Evolutionary conservation across 371 early-diverging fungal species (phyloP), one percentile per base, ranked within the genome.

Genomic region (Mortierella sp.): DNA sequence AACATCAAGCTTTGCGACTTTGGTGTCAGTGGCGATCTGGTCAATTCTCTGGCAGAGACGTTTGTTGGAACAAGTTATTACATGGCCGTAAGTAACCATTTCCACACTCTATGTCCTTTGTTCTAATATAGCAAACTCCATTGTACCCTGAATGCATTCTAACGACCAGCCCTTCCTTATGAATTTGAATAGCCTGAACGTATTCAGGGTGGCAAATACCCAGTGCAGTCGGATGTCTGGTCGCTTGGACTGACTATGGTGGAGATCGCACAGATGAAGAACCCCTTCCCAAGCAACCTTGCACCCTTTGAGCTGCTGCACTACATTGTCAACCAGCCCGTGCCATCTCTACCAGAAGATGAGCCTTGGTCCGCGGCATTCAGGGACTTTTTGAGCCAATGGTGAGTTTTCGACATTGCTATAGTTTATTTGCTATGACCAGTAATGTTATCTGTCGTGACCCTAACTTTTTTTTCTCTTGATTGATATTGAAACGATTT

Each of bases 1-100:
- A 89, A 96, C 75, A 94, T 99, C 84, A 99, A 99, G 88, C 88
- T 99, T 29, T 97, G 97, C 83, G 99, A 99, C 87, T 96, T 99
- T 83, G 98, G 99, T 51, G 98, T 99, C 24, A 95, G 96, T 32
- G 97, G 97, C 14, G 96, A 98, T 82, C 83, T 97, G 48, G 96
- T 96, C 74, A 95, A 97, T 80, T 96, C 97, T 11, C 90, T 97
- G 41, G 99, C 98, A 18, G 93, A 96, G 77, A 98, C 99, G 6
- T 98, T 98, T 91, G 96, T 97, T 3, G 99, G 99, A 16, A 99
- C 99, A 51, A 94, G 95, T 76, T 96, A 95, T 65, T 98, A 98
- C 81, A 97, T 99, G 97, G 95, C 97, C 75, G 96, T 96, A 93
- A 88, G 93, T 91, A 21, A 21, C 65, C 8, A 35, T 16, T 60